Base-by-base conservation (phyloP, 2,329 filamentous ascomycete species). In the Sporothrix euskadiensis region DNA sequence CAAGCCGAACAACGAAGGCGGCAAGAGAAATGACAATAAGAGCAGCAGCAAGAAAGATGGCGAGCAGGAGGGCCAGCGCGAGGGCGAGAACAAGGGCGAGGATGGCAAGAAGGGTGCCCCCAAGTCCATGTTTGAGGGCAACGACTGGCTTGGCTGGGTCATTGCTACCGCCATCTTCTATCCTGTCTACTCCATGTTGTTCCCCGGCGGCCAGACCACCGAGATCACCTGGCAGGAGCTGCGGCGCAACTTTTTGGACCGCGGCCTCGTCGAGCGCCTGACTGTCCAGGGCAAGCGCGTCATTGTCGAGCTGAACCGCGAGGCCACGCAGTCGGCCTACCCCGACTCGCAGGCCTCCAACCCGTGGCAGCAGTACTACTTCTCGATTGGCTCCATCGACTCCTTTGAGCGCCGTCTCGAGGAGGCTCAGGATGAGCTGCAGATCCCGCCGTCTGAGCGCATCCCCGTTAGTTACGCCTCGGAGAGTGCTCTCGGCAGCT, bases 211-310 rank as follows among this genome's bases (percentile, higher is more conserved):
- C 76, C 83, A 83, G 49, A 80, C 80, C 12, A 80, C 90, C 79
- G 95, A 99, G 80, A 98, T 99, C 74, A 98, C 96, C 72, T 99
- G 94, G 93, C 94, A 99, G 83, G 96, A 99, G 83, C 93, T 99
- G 83, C 88, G 93, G 76, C 94, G 90, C 78, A 96, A 94, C 44
- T 98, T 97, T 86, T 86, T 99, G 75, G 94, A 98, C 83, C 98
- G 97, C 85, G 96, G 96, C 8, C 87, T 99, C 32, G 94, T 99
- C 26, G 93, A 98, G 83, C 98, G 94, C 84, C 87, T 99, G 22
- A 91, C 97, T 47, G 88, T 97, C 70, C 90, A 94, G 78, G 88
- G 90, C 76, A 90, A 89, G 78, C 89, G 88, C 75, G 96, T 98
- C 63, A 75, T 77, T 35, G 92, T 94, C n/a, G 88, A 94, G 77